phyloP scores from a whole-genome alignment of 495 filamentous ascomycete genomes.

The Talaromyces trachyspermus region DNA sequence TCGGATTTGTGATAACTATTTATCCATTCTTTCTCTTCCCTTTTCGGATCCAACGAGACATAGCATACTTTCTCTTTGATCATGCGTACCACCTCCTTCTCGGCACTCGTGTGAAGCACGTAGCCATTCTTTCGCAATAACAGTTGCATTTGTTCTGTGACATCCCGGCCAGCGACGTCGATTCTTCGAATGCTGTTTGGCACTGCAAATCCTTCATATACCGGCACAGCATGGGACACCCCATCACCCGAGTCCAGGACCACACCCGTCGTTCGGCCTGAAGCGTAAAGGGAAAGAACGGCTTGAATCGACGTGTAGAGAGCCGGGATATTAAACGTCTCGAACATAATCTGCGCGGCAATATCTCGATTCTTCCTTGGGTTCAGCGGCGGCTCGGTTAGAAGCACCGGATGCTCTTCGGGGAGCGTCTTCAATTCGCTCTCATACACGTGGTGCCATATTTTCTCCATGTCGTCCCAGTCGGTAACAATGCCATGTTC shows the following conservation, averaged over 20 bases:
- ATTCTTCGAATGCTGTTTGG: conserved; percentile 89
- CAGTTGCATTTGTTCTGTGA: conserved; percentile 91
- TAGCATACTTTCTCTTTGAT: conserved; percentile 94
- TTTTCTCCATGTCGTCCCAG: conserved; percentile 99
- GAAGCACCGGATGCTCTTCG: conserved; percentile 95
- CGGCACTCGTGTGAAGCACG: conserved; percentile 93
- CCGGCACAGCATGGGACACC: conserved; percentile 94
- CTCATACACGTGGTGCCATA: conserved; percentile 85
- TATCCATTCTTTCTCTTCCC: conserved; percentile 94
- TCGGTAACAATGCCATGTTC: conserved; percentile 99
- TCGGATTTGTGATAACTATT: conserved; percentile 46
- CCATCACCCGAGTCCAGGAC: conserved; percentile 94
- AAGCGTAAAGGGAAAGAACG: conserved; percentile 92
- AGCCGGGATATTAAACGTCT: conserved; percentile 97
- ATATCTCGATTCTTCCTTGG: conserved; percentile 92
- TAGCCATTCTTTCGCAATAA: conserved; percentile 87
- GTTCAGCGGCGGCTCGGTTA: conserved; percentile 96
- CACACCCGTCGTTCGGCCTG: conserved; percentile 91
- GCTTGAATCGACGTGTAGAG: conserved; percentile 97
- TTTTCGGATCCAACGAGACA: conserved; percentile 82
- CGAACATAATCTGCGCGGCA: conserved; percentile 95
- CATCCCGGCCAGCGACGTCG: conserved; percentile 95
- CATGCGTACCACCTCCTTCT: conserved; percentile 93
- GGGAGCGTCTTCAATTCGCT: conserved; percentile 88
- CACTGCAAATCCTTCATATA: conserved; percentile 97